Evolutionary conservation across 805 yeast genomes (phyloP).

Genomic region (Alloascoidea africana): DNA sequence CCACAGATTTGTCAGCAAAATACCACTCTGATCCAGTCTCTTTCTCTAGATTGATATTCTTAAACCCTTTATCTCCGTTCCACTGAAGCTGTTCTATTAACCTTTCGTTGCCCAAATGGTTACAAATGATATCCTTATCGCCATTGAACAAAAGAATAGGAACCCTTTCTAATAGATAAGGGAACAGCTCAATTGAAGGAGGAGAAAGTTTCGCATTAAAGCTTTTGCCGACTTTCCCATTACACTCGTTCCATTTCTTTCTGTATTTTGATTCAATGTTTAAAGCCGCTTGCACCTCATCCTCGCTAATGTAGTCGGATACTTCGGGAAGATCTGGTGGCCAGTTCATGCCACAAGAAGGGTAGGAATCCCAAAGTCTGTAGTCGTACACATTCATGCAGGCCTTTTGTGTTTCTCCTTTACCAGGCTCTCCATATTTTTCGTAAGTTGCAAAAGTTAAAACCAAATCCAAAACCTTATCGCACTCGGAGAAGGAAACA

Average conservation of each 20-base stretch:
- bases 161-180: slow-evolving; percentile 37
- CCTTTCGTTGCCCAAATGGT: slow-evolving; percentile 57
- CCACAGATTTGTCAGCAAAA: slow-evolving; percentile 25
- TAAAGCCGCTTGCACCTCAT: slow-evolving; percentile 31
- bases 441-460: slow-evolving; percentile 15
- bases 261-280: slow-evolving; percentile 22
- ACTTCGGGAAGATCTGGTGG: slow-evolving; percentile 46
- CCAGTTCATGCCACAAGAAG: slow-evolving; percentile 90
- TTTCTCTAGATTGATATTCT: slow-evolving; percentile 11
- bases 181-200: slow-evolving; percentile 56
- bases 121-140: slow-evolving; percentile 80
- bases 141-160: slow-evolving; percentile 75
- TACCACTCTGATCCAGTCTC: slow-evolving; percentile 26
- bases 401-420: slow-evolving; percentile 19
- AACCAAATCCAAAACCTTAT: slow-evolving; percentile 18
- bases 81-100: slow-evolving; percentile 48
- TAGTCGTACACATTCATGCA: slow-evolving; percentile 82
- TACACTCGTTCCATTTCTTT: slow-evolving; percentile 69
- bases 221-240: slow-evolving; percentile 33
- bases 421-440: slow-evolving; percentile 5
- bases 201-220: slow-evolving; percentile 36
- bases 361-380: slow-evolving; percentile 53
- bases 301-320: slow-evolving; percentile 30
- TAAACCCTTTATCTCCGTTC: slow-evolving; percentile 32
- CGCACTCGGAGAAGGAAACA: slow-evolving; percentile 28